phyloP scores from a whole-genome alignment of 257 asterid species.

The Coffea eugenioides region DNA sequence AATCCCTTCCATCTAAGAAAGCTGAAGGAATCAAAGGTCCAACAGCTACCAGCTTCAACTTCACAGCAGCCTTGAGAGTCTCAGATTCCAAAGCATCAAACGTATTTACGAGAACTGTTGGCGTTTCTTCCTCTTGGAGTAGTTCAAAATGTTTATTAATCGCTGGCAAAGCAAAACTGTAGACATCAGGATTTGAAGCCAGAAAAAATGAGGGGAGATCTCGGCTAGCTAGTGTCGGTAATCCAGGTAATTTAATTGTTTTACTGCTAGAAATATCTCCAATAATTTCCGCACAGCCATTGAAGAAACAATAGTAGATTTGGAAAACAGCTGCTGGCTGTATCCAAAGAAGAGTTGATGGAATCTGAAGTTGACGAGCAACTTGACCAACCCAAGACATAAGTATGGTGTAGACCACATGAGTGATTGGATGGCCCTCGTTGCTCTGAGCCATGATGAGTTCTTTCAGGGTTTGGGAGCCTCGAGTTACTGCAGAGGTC shows the following conservation, averaged over 20 bases:
- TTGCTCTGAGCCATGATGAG: background rate
- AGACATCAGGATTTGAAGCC: background rate
- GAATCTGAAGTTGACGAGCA: background rate
- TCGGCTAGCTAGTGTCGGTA: background rate
- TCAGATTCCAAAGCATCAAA: slow-evolving; percentile 38
- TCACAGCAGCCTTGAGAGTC: slow-evolving; percentile 20
- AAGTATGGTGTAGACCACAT: background rate
- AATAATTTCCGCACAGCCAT: background rate
- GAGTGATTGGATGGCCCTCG: background rate
- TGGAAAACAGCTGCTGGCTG: background rate
- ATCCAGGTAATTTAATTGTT: background rate
- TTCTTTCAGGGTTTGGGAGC: background rate
- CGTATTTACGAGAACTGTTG: slow-evolving; percentile 46
- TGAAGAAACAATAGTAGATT: background rate
- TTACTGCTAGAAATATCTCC: background rate
- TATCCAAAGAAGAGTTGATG: background rate
- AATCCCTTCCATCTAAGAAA: slow-evolving; percentile 37
- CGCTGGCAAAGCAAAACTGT: slow-evolving; percentile 15
- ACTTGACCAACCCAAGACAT: background rate
- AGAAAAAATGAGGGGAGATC: slow-evolving; percentile 12
- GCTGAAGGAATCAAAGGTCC: slow-evolving; percentile 51
- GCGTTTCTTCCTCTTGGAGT: slow-evolving; percentile 28
- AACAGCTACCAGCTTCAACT: slow-evolving; percentile 25
- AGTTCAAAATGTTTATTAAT: slow-evolving; percentile 46
- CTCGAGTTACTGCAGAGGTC: background rate